Conservation (phyloP, 768 basidiomycete species). For the Serendipita sp. region DNA sequence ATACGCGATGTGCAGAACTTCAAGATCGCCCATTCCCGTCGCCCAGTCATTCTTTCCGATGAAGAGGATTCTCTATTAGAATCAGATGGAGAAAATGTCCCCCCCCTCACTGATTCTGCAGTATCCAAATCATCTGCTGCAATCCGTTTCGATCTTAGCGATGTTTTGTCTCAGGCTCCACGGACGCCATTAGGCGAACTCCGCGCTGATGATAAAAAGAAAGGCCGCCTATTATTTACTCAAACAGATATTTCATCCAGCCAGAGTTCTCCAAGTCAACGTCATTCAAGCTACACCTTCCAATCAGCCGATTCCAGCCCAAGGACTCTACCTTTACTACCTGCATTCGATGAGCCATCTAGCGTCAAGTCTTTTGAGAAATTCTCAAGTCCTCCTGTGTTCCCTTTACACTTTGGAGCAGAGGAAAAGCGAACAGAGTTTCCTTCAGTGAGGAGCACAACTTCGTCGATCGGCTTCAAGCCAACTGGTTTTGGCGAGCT, state of each 20-base stretch:
- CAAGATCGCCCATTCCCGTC: not conserved
- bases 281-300: not conserved
- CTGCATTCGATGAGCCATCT: not conserved
- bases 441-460: not conserved
- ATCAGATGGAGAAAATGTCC: slow-evolving; percentile 1
- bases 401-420: not conserved
- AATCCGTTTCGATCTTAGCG: not conserved
- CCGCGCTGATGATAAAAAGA: not conserved
- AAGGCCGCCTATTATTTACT: not conserved
- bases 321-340: not conserved
- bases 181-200: not conserved
- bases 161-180: not conserved
- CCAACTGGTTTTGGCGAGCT: not conserved
- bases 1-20: no score
- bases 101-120: not conserved
- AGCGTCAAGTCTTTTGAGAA: not conserved
- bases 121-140: not conserved
- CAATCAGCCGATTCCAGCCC: not conserved
- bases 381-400: not conserved
- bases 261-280: not conserved
- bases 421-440: not conserved
- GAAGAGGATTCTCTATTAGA: not conserved
- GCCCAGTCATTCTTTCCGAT: not conserved
- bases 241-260: not conserved
- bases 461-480: not conserved